A percentile compares a stretch with the other conserved stretches of the same genome.
Evolutionary conservation across 805 yeast genomes (phyloP).

Genomic region (Candida parachauliodes): DNA sequence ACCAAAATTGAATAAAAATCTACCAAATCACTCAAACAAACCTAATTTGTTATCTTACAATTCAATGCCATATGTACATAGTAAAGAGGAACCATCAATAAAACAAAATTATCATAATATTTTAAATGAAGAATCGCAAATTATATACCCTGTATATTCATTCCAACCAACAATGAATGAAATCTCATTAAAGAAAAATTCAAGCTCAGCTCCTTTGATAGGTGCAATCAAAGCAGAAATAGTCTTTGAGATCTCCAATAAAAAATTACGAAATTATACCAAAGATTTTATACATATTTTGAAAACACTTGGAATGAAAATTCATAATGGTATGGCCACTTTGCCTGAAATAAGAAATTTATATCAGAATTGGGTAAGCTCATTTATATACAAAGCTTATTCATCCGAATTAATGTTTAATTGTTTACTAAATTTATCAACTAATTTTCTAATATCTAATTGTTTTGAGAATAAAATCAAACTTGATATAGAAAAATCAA

Average conservation of each 20-base stretch:
- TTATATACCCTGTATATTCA: conserved; percentile 36
- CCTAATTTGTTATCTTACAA: not conserved
- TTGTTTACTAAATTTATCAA: conserved; percentile 35
- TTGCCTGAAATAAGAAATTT: conserved; percentile 25
- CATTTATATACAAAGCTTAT: conserved; percentile 24
- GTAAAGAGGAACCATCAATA: conserved; percentile 7
- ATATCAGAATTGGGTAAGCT: conserved; percentile 31
- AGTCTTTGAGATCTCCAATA: not conserved
- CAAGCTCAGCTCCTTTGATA: not conserved
- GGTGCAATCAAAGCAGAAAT: not conserved
- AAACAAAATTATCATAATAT: conserved; percentile 33
- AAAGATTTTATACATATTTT: conserved; percentile 7
- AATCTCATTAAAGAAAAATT: not conserved
- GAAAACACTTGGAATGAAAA: conserved; percentile 13
- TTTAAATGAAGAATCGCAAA: conserved; percentile 18
- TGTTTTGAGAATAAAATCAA: conserved; percentile 5
- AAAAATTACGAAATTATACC: conserved; percentile 5
- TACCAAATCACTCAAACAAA: not conserved
- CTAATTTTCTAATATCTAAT: conserved; percentile 35
- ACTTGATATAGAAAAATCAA: not conserved
- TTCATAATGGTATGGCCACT: conserved; percentile 23
- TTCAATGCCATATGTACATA: not conserved
- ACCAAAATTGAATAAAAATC: not conserved
- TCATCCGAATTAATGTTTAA: conserved; percentile 27
- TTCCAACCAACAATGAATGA: not conserved